These are phyloP conservation scores for Cydonia oblonga DNA, from an alignment of 331 rosid species.

Conservation along the genomic window DNA sequence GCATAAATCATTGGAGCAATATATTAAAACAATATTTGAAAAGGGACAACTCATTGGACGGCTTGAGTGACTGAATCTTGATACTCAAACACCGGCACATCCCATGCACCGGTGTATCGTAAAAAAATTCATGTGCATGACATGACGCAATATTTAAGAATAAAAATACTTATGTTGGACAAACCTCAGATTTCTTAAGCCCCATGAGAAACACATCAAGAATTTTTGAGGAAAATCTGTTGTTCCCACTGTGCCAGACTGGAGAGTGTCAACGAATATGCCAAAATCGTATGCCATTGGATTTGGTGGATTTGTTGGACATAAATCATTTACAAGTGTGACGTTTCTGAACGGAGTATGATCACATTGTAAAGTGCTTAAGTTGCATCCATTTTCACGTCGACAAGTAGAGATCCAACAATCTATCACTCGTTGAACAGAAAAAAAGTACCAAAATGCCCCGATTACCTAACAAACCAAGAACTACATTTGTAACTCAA, in stretches of 20 bases:
- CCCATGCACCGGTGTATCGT: too few species aligned
- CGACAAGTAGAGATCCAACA: neutral
- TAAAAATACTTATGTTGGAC: too few species aligned
- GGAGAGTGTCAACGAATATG: neutral
- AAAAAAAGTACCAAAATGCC: neutral
- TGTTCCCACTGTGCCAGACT: neutral
- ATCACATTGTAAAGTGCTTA: neutral
- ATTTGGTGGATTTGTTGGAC: neutral
- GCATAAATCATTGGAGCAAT: neutral
- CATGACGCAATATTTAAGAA: too few species aligned
- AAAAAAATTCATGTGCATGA: too few species aligned
- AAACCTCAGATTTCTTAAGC: neutral
- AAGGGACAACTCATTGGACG: too few species aligned
- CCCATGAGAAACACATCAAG: neutral
- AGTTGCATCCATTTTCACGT: neutral
- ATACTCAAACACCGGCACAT: too few species aligned
- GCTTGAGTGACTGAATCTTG: too few species aligned
- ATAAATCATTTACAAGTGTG: neutral
- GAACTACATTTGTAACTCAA: neutral
- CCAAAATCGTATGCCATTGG: neutral
- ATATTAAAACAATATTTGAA: neutral
- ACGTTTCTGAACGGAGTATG: neutral
- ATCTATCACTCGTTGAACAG: neutral
- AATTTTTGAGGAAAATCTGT: neutral
- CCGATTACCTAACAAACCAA: neutral